Base-by-base conservation (phyloP, 208 protist genomes). In the Trypanosoma mega region DNA sequence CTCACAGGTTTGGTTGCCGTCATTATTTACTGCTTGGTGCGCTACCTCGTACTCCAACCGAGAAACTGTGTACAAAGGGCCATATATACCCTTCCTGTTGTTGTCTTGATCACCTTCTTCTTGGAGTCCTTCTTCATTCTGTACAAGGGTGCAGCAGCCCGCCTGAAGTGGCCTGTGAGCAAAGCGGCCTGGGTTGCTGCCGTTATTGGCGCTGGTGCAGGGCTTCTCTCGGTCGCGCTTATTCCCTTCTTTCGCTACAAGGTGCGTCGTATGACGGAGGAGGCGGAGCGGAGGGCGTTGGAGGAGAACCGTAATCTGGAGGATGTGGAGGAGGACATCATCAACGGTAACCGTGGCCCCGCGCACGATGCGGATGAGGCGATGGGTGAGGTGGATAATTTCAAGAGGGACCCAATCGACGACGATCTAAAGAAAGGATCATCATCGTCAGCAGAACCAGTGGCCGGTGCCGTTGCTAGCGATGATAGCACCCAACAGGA, bases 101-200 rank as follows among this genome's bases (percentile, higher is more conserved):
- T 90, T 58, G 76, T 90, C 43, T 16, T 29, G 34, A 49, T 93
- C n/a, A 70, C 82, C 16, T 82, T 90, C 57, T 93, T 93, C 62
- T 62, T 93, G 12, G 82, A 93, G 76, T 43, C 74, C 41, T 90
- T 93, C 76, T 93, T 90, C 50, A 66, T 90, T 18, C 72, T 93
- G 3, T 87, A 73, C 59, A 92, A 89, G 68, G 86, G 82, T 9
- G 86, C 80, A 6, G 73, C 74, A 31, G 78, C 56, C 29, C 65
- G 68, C 12, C 68, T 90, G 24, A 63, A 90, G 52, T 90, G 86
- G 86, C 47, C 36, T 11, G 59, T 79, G 20, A 44, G 58, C 8
- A 61, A 81, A 30, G 72, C 78, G 1, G 67, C 63, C 41, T 93
- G 80, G 82, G 78, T 93, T 4, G 74, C 74, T 9, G 66, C 74